Evolutionary conservation across 2,329 filamentous ascomycete genomes (phyloP).

Genomic region (Penicillium sp.): DNA sequence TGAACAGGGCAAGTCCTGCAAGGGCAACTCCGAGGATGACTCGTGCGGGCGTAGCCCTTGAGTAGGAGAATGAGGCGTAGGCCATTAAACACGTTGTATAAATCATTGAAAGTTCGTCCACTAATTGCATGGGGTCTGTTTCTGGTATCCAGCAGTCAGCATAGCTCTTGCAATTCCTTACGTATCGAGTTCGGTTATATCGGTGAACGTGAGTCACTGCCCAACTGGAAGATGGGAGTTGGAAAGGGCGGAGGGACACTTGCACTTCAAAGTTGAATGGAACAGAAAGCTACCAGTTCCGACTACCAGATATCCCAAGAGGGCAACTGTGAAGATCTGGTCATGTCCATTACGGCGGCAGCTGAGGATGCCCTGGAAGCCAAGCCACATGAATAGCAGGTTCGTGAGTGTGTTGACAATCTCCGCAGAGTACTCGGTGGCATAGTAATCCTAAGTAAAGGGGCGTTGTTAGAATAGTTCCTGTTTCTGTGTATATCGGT

Average conservation of each 20-base stretch:
- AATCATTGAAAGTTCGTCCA: slow-evolving; percentile 70
- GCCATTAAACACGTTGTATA: slow-evolving; percentile 70
- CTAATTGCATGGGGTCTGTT: slow-evolving; percentile 67
- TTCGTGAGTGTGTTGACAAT: slow-evolving; percentile 82
- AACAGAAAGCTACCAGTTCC: slow-evolving; percentile 63
- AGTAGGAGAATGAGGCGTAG: slow-evolving; percentile 74
- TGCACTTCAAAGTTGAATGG: slow-evolving; percentile 63
- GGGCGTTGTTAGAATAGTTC: neutral
- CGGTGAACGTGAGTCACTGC: neutral
- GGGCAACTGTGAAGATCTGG: slow-evolving; percentile 69
- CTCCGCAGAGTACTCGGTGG: slow-evolving; percentile 72
- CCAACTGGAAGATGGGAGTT: neutral
- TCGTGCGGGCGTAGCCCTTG: slow-evolving; percentile 53
- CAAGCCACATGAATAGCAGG: slow-evolving; percentile 74
- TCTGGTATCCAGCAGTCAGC: slow-evolving; percentile 20
- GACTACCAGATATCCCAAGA: slow-evolving; percentile 61
- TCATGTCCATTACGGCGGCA: slow-evolving; percentile 73
- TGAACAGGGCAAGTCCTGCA: slow-evolving; percentile 59
- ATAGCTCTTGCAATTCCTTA: neutral
- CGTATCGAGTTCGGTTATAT: neutral
- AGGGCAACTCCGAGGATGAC: slow-evolving; percentile 58
- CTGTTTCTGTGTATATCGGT: neutral
- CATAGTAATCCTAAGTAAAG: slow-evolving; percentile 65
- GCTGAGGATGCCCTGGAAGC: slow-evolving; percentile 70
- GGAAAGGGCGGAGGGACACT: slow-evolving; percentile 20